Evolutionary conservation across 202 grass and related monocot species (phyloP), one percentile per base, ranked within the genome.

Genomic region (Carex arenaria): DNA sequence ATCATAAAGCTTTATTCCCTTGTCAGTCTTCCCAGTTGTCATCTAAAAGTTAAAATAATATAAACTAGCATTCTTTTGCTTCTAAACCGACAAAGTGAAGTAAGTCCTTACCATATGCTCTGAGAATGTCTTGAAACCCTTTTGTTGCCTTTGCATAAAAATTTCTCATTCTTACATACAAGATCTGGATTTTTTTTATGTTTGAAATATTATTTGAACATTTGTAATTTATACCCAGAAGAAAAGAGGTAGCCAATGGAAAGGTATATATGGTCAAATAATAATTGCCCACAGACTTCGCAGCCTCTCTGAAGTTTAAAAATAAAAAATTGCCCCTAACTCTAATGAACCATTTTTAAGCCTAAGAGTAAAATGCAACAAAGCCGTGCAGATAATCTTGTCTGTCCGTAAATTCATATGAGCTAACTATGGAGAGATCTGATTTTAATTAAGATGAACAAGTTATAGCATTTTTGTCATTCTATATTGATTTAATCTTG

Each of bases 1-100:
- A 85, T 89, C 87, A 32, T 86, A 86, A 15, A 86, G 70, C 61
- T 83, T 85, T 47, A 86, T 77, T 40, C 87, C 87, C 83, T 89
- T 89, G 84, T 89, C 87, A 69, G 83, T 68, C 54, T 79, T 72
- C 56, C 79, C 87, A 10, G 69, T 85, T 32, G 68, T 86, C 9
- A 89, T 85, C 87, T 88, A 31, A 75, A 56, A 53, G 4, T 55
- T 1, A 56, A 49, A 26, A 59, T 7, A 65, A 7, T 17, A 79
- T 4, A 56, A 72, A 42, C 28, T 64, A 61, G 18, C 7, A 3
- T 15, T 64, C 5, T 49, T 53, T 49, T 54, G 22, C 2, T 64
- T 74, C 9, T 10, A n/a, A 73, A 73, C 10, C n/a, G n/a, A n/a
- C 40, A 30, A 26, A 51, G 7, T 54, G 43, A 71, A 8, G 8